Base-by-base conservation (phyloP, 768 basidiomycete genomes). In the Phaeotremella skinneri region DNA sequence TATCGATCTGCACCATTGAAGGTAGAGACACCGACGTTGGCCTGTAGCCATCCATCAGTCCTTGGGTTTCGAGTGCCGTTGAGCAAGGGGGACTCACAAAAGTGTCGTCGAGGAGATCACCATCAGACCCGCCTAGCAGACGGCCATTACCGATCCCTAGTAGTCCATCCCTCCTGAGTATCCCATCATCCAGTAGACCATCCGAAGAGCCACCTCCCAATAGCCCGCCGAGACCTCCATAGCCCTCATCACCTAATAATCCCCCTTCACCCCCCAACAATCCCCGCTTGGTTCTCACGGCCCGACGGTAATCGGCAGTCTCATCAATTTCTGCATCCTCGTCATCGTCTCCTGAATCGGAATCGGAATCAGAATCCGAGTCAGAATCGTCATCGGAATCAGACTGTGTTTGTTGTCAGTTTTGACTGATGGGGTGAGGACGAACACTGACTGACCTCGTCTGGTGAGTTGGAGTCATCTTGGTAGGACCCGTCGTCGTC, bases 381-480 rank as follows among this genome's bases (percentile, higher is more conserved):
- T 39, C 37, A 39, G 37, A 39, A 39, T 39, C 37, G 37, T 39
- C 37, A 39, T 39, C 37, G 37, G 34, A 37, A 37, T 37, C 34
- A 7, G 34, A 37, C n/a, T n/a, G n/a, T n/a, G n/a, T n/a, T n/a
- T n/a, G n/a, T n/a, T n/a, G n/a, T n/a, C n/a, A n/a, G n/a, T n/a
- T n/a, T n/a, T n/a, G n/a, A n/a, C n/a, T n/a, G n/a, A n/a, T n/a
- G n/a, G n/a, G n/a, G n/a, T n/a, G n/a, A n/a, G n/a, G n/a, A n/a
- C n/a, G n/a, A n/a, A n/a, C n/a, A n/a, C n/a, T n/a, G n/a, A n/a
- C n/a, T n/a, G n/a, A n/a, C n/a, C n/a, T n/a, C 34, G 34, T 37
- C 34, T 7, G 34, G 17, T 7, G 7, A 7, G 17, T 17, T 37
- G 34, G 34, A 37, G 34, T 37, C 34, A 17, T 37, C 34, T 17